Evolutionary conservation across 2,329 filamentous ascomycete species (phyloP), one percentile per base, ranked within the genome.

Genomic region (Mycosphaerella sp.): DNA sequence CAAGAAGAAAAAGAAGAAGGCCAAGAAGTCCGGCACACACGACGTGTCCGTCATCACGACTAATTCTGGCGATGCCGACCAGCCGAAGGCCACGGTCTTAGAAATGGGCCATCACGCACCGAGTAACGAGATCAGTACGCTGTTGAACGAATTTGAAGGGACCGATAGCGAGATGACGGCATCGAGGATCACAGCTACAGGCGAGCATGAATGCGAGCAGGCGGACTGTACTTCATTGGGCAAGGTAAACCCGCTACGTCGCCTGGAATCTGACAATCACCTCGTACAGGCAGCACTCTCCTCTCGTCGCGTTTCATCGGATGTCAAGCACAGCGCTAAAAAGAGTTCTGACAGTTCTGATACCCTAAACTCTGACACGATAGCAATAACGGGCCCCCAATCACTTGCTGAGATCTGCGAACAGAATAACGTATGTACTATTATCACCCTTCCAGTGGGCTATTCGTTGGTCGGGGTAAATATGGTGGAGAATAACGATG

Each of bases 291-390:
- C 48, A 14, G 41, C 48, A 9, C 42, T 21, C 21, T 32, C 42
- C 11, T 21, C 44, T 45, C 48, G 41, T 23, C 48, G 48, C 42
- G 42, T 45, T 21, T 36, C 44, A 39, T 26, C 48, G 41, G 43
- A 32, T 46, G 14, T 42, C 45, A 46, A 55, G 43, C 38, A 36
- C 44, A 38, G 38, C 42, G 29, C 34, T 17, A 55, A 56, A 45
- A 51, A 45, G 48, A 56, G 53, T 51, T 52, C 53, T 52, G 48
- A 56, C 45, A 32, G 36, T 40, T 40, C 53, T 42, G 46, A 45
- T 51, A 51, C 32, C 48, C 48, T 12, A 39, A 45, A 26, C 17
- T 32, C 34, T 51, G 48, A 32, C 41, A 41, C 17, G 48, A 42
- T 12, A 38, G 40, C 12, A 32, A 41, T n/a, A 51, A 41, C 11